Percentiles rank a stretch among this genome's conserved stretches.
Evolutionary conservation across 164 flowering plant genomes (phyloP).

Genomic region (Tetrastigma voinierianum): DNA sequence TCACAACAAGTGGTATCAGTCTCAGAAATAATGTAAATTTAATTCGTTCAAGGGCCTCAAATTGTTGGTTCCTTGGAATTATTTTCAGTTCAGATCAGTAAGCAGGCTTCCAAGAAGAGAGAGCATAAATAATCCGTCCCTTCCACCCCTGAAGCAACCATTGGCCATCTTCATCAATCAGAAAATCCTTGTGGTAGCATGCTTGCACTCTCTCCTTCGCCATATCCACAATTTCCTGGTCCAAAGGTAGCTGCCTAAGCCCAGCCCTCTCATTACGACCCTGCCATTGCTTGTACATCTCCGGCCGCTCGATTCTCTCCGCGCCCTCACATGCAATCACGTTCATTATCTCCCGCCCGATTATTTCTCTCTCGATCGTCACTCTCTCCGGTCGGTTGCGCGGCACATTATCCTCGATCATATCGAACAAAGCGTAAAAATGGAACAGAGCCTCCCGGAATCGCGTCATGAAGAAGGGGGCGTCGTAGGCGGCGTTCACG

Average conservation of each 20-base stretch:
- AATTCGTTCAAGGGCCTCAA: too few relatives aligned
- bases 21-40: too few relatives aligned
- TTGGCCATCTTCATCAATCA: neutral
- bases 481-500: conserved; percentile 36
- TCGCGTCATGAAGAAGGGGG: conserved; percentile 50
- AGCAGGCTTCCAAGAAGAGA: neutral
- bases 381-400: conserved; percentile 31
- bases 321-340: conserved; percentile 45
- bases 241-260: conserved; percentile 2
- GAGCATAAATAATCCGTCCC: neutral
- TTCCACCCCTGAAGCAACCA: conserved; percentile 5
- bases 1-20: too few relatives aligned
- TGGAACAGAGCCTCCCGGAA: conserved; percentile 52
- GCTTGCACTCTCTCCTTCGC: neutral
- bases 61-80: too few relatives aligned
- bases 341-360: conserved; percentile 38
- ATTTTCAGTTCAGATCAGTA: neutral
- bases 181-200: conserved; percentile 6
- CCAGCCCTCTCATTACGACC: conserved; percentile 37
- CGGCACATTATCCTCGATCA: conserved; percentile 40
- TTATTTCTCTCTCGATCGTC: conserved; percentile 35
- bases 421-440: conserved; percentile 42
- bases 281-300: conserved; percentile 54
- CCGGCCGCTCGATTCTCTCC: conserved; percentile 48
- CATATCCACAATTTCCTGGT: neutral